These are phyloP conservation scores for Endogone sp. DNA, from an alignment of 192 early-diverging fungal genomes.

Conservation along the genomic window DNA sequence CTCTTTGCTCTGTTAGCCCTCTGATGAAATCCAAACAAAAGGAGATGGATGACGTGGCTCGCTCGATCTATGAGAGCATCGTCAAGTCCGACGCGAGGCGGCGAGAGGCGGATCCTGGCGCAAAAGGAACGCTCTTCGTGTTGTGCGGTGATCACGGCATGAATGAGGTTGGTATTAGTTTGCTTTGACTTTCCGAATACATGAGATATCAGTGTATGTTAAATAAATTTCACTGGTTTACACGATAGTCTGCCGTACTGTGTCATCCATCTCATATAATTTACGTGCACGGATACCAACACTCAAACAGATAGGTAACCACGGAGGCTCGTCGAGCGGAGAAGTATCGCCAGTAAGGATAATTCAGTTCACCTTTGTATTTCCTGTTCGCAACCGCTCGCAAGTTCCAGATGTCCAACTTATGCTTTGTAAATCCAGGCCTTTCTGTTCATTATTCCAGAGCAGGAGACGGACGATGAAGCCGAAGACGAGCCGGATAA, in stretches of 20 bases:
- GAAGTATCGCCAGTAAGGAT: constrained; percentile 49
- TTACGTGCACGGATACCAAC: too few relatives aligned
- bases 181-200: background rate
- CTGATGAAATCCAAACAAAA: constrained; percentile 72
- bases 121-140: constrained; percentile 67
- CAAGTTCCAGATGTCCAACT: too few relatives aligned
- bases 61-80: constrained; percentile 47
- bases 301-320: too few relatives aligned
- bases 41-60: constrained; percentile 71
- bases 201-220: too few relatives aligned
- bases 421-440: constrained; percentile 25
- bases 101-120: constrained; percentile 16
- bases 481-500: constrained; percentile 9
- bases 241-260: too few relatives aligned
- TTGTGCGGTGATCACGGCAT: constrained; percentile 82
- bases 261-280: too few relatives aligned
- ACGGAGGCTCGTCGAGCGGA: constrained; percentile 50
- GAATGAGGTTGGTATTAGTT: constrained; percentile 58
- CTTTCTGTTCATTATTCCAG: constrained; percentile 44
- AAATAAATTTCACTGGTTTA: too few relatives aligned
- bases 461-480: constrained; percentile 21
- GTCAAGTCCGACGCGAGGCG: constrained; percentile 38
- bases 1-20: constrained; percentile 30
- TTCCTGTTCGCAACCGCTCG: background rate
- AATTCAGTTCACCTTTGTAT: background rate